These are phyloP conservation scores for Suillus subaureus DNA, from an alignment of 768 basidiomycete genomes.

Conservation along the genomic window DNA sequence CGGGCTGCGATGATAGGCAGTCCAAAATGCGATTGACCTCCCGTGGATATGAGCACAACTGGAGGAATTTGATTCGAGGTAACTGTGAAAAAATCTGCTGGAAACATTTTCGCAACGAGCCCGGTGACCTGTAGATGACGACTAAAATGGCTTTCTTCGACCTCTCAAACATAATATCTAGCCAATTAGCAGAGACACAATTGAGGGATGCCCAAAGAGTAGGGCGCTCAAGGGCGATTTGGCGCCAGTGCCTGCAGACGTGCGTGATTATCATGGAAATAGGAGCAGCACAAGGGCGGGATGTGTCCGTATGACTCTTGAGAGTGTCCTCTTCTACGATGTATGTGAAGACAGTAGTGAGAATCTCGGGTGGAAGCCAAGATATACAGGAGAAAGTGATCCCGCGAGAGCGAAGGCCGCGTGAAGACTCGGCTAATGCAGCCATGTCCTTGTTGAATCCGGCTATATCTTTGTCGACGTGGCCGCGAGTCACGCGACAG, in stretches of 20 bases:
- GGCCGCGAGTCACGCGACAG: not conserved
- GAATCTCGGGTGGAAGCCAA: constrained; percentile 25
- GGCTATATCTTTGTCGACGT: constrained; percentile 10
- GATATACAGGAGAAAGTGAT: constrained; percentile 20
- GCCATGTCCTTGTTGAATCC: constrained; percentile 15
- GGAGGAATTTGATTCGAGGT: constrained; percentile 37
- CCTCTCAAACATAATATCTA: constrained; percentile 45
- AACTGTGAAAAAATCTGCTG: constrained; percentile 32
- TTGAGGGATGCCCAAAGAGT: constrained; percentile 55
- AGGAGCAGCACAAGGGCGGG: constrained; percentile 10
- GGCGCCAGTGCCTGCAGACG: constrained; percentile 63
- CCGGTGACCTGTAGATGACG: constrained; percentile 31
- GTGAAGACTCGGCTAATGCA: constrained; percentile 14
- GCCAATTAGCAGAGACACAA: constrained; percentile 38
- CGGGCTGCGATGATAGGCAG: constrained; percentile 20
- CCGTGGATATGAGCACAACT: constrained; percentile 23
- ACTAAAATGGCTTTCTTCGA: constrained; percentile 42
- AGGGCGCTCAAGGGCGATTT: constrained; percentile 50
- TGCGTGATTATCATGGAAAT: constrained; percentile 54
- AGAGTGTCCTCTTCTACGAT: not conserved
- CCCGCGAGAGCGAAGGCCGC: constrained; percentile 17
- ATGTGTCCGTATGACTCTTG: not conserved
- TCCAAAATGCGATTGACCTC: constrained; percentile 26
- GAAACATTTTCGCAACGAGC: not conserved
- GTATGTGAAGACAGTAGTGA: constrained; percentile 22